phyloP scores from a whole-genome alignment of 1,139 yeast genomes.

The Scheffersomyces segobiensis region DNA sequence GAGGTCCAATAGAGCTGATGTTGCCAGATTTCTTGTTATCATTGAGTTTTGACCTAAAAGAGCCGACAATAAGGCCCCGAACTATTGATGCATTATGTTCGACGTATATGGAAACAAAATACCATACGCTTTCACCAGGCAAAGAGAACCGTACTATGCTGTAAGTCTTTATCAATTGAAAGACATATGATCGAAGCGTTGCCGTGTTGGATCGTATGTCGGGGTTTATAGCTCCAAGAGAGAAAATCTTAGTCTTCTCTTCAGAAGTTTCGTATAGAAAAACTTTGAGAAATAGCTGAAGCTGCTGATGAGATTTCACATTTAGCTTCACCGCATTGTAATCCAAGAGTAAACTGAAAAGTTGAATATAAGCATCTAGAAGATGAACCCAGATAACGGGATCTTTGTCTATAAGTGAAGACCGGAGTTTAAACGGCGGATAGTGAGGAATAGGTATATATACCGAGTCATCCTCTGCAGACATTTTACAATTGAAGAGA shows the following conservation, averaged over 20 bases:
- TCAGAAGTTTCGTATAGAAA: conserved; percentile 61
- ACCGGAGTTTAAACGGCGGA: conserved; percentile 72
- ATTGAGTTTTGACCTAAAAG: conserved; percentile 46
- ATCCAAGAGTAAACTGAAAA: conserved; percentile 47
- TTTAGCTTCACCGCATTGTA: conserved; percentile 37
- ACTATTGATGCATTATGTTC: conserved; percentile 46
- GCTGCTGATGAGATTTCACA: conserved; percentile 57
- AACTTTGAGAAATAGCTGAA: conserved; percentile 54
- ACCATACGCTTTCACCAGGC: conserved; percentile 63
- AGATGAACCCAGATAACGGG: conserved; percentile 82
- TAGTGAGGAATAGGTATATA: conserved; percentile 63
- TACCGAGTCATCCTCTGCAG: conserved; percentile 15
- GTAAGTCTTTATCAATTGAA: conserved; percentile 50
- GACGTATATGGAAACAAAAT: conserved; percentile 56
- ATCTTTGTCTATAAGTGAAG: conserved; percentile 74
- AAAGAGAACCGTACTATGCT: conserved; percentile 58
- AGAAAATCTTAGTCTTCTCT: conserved; percentile 59
- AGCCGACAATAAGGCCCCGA: conserved; percentile 56
- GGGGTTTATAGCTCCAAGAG: conserved; percentile 69
- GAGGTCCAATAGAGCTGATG: conserved; percentile 41
- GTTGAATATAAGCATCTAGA: conserved; percentile 58
- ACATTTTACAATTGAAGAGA: background rate
- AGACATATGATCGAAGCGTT: conserved; percentile 49
- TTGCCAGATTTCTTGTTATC: conserved; percentile 54
- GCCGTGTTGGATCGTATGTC: conserved; percentile 59